These are phyloP conservation scores for Talaromyces sp. DNA, from an alignment of 2,329 filamentous ascomycete genomes.

Conservation along the genomic window DNA sequence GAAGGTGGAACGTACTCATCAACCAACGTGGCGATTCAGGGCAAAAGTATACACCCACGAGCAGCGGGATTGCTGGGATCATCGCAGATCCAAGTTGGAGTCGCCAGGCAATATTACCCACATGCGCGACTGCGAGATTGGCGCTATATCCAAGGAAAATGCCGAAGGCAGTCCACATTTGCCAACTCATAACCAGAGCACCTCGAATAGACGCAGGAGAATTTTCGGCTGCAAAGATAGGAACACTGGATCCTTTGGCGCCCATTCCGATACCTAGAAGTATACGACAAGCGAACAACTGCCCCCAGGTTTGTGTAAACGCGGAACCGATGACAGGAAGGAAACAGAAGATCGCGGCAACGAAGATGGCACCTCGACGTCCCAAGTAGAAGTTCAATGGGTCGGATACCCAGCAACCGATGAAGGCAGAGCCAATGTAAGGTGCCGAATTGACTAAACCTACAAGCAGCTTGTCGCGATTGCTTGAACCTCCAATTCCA, in stretches of 20 bases:
- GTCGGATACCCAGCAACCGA: constrained; percentile 68
- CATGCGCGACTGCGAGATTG: constrained; percentile 63
- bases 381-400: constrained; percentile 60
- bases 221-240: constrained; percentile 57
- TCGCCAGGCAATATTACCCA: constrained; percentile 60
- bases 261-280: constrained; percentile 64
- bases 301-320: constrained; percentile 57
- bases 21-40: constrained; percentile 66
- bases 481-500: constrained; percentile 43
- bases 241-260: constrained; percentile 56
- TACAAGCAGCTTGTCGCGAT: constrained; percentile 58
- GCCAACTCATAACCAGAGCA: constrained; percentile 58
- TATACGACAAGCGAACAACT: constrained; percentile 57
- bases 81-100: constrained; percentile 65
- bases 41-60: constrained; percentile 59
- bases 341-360: constrained; percentile 63
- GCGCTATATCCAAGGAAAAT: constrained; percentile 67
- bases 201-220: constrained; percentile 56
- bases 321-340: constrained; percentile 67
- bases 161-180: constrained; percentile 58
- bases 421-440: constrained; percentile 53
- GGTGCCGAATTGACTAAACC: constrained; percentile 64
- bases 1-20: not conserved
- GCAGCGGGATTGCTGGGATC: constrained; percentile 62
- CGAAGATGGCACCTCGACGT: constrained; percentile 64